Evolutionary conservation across 2,329 filamentous ascomycete species (phyloP).

Genomic region (Fusarium kyushuense): DNA sequence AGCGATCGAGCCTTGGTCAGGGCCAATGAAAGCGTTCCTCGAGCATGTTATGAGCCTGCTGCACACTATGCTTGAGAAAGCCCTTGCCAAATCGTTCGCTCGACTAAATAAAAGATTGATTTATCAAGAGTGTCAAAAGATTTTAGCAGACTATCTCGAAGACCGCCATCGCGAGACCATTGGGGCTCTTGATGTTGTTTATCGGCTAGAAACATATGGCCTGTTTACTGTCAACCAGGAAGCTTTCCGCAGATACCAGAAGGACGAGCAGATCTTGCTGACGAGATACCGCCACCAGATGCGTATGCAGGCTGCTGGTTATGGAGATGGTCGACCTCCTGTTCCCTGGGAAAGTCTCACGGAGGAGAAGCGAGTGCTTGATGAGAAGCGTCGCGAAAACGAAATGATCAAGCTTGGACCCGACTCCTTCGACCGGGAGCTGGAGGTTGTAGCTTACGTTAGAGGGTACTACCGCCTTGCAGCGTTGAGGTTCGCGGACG

Average conservation of each 20-base stretch:
- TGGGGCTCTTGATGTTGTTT: slow-evolving; percentile 58
- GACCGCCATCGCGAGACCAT: slow-evolving; percentile 54
- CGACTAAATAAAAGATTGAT: slow-evolving; percentile 61
- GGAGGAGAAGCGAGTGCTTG: slow-evolving; percentile 60
- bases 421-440: slow-evolving; percentile 70
- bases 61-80: slow-evolving; percentile 58
- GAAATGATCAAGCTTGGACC: slow-evolving; percentile 63
- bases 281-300: slow-evolving; percentile 62
- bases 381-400: slow-evolving; percentile 57
- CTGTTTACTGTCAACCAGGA: slow-evolving; percentile 70
- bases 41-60: slow-evolving; percentile 62
- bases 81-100: slow-evolving; percentile 62
- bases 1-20: slow-evolving; percentile 70
- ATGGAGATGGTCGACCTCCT: slow-evolving; percentile 47
- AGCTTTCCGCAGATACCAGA: slow-evolving; percentile 60
- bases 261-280: slow-evolving; percentile 60
- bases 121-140: slow-evolving; percentile 60
- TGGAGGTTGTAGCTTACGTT: slow-evolving; percentile 72
- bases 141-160: slow-evolving; percentile 60
- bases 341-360: slow-evolving; percentile 61
- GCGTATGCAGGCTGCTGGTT: slow-evolving; percentile 59
- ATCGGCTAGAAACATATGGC: slow-evolving; percentile 64
- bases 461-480: slow-evolving; percentile 78
- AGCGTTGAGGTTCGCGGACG: slow-evolving; percentile 72
- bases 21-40: slow-evolving; percentile 64